Evolutionary conservation across 1,139 yeast genomes (phyloP).

Genomic region (Saccharomyces hybrid): DNA sequence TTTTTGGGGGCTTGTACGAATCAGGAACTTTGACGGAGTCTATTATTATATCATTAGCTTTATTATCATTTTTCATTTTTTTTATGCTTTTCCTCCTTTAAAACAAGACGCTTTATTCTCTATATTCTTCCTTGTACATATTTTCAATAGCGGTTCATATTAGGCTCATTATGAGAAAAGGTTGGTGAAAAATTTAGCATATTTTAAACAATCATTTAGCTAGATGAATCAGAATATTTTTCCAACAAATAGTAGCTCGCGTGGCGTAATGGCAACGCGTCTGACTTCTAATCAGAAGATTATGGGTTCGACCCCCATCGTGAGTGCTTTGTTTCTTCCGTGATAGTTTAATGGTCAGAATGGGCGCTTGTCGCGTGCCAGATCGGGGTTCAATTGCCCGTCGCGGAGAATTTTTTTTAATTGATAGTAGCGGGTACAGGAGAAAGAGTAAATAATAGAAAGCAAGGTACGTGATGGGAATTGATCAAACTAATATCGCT

Average conservation of each 20-base stretch:
- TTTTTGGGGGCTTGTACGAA: constrained; percentile 36
- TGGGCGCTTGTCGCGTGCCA: constrained; percentile 36
- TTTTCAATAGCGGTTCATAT: neutral
- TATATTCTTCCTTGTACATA: neutral
- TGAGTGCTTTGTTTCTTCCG: constrained; percentile 36
- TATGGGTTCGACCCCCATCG: constrained; percentile 57
- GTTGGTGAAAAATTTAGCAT: neutral
- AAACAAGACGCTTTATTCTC: neutral
- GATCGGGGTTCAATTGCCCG: constrained; percentile 37
- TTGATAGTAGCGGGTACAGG: neutral
- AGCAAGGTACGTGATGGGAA: neutral
- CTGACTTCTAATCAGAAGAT: constrained; percentile 54
- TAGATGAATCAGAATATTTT: no score
- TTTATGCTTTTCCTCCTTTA: neutral
- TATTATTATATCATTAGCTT: neutral
- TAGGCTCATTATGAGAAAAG: neutral
- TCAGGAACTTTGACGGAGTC: neutral
- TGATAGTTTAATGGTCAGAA: constrained; percentile 35
- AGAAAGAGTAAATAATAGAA: neutral
- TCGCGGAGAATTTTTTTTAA: constrained; percentile 30
- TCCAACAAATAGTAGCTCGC: constrained; percentile 34
- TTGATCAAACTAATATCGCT: neutral
- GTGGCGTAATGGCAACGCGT: constrained; percentile 59
- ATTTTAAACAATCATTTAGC: no score
- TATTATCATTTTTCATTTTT: neutral